Percentiles rank a stretch among this genome's conserved stretches.
Conservation (phyloP, 179 eudicot genomes). For the Corrigiola litoralis region DNA sequence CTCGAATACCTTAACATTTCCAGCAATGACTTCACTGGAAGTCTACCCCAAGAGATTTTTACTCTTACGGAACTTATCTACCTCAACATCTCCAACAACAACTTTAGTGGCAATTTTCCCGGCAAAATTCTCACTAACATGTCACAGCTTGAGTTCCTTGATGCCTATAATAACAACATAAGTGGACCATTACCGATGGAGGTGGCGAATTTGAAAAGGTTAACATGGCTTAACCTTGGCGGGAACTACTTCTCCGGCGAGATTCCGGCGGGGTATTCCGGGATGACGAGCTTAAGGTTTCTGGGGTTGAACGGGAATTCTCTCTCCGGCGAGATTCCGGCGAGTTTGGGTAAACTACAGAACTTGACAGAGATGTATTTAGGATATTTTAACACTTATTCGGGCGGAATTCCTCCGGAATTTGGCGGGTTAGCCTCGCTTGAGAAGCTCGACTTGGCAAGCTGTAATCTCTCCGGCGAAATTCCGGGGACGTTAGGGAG, state of each 20-base stretch:
- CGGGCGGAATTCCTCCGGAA: constrained; percentile 77
- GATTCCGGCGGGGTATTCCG: constrained; percentile 56
- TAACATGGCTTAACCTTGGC: constrained; percentile 40
- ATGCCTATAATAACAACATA: constrained; percentile 62
- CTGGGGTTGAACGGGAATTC: constrained; percentile 52
- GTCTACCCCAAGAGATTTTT: constrained; percentile 5
- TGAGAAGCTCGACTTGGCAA: constrained; percentile 34
- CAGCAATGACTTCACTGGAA: constrained; percentile 13
- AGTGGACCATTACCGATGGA: constrained; percentile 47
- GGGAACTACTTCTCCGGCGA: constrained; percentile 72
- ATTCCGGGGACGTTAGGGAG: constrained; percentile 60
- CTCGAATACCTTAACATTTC: no score
- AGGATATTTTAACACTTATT: constrained; percentile 50
- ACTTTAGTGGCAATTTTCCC: constrained; percentile 35
- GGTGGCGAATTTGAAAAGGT: constrained; percentile 22
- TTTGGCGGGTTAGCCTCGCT: constrained; percentile 44
- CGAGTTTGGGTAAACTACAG: constrained; percentile 31
- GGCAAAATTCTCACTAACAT: constrained; percentile 23
- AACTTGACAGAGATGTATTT: constrained; percentile 37
- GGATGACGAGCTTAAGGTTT: constrained; percentile 22
- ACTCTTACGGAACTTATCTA: constrained; percentile 29
- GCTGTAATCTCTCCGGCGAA: constrained; percentile 54
- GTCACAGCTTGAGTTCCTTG: constrained; percentile 38
- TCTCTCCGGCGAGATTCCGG: constrained; percentile 59
- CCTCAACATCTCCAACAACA: constrained; percentile 52